phyloP scores from a whole-genome alignment of 2,329 filamentous ascomycete species.

The Achaetomium macrosporum region DNA sequence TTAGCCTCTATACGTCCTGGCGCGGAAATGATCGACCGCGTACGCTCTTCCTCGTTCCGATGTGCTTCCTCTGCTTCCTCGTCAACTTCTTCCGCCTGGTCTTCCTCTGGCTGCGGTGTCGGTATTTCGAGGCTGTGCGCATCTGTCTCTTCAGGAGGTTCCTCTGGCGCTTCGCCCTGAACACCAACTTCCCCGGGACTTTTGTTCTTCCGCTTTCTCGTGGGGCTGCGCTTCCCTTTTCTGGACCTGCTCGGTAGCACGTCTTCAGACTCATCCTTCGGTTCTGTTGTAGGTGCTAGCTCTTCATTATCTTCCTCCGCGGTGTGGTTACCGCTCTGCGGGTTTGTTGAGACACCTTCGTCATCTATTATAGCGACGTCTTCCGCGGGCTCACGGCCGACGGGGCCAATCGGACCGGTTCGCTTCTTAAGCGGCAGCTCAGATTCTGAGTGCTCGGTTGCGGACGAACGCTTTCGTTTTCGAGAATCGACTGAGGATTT shows the following conservation, averaged over 20 bases:
- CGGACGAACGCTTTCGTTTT: slow-evolving; percentile 47
- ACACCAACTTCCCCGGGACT: slow-evolving; percentile 24
- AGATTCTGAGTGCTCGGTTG: slow-evolving; percentile 39
- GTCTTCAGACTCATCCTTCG: slow-evolving; percentile 34
- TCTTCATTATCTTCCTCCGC: slow-evolving; percentile 43
- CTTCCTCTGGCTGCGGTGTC: slow-evolving; percentile 47
- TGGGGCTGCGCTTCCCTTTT: slow-evolving; percentile 37
- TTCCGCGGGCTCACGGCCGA: slow-evolving; percentile 33
- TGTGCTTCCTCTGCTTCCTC: slow-evolving; percentile 54
- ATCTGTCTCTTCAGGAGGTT: slow-evolving; percentile 30
- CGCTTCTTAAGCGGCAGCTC: slow-evolving; percentile 50
- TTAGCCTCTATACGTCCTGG: slow-evolving; percentile 7
- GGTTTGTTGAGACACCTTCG: slow-evolving; percentile 32
- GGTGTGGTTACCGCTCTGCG: slow-evolving; percentile 36
- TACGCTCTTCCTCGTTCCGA: slow-evolving; percentile 61
- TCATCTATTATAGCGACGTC: slow-evolving; percentile 33
- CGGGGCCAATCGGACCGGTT: slow-evolving; percentile 40
- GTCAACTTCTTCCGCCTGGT: slow-evolving; percentile 50
- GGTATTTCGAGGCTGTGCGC: slow-evolving; percentile 33
- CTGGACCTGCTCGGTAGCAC: slow-evolving; percentile 31
- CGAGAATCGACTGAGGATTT: slow-evolving; percentile 35
- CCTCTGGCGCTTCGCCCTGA: slow-evolving; percentile 23
- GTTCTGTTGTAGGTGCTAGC: slow-evolving; percentile 34
- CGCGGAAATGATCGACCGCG: slow-evolving; percentile 24
- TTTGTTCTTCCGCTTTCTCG: slow-evolving; percentile 36